phyloP scores from a whole-genome alignment of 106 monocot genomes.

The Allium cepa region DNA sequence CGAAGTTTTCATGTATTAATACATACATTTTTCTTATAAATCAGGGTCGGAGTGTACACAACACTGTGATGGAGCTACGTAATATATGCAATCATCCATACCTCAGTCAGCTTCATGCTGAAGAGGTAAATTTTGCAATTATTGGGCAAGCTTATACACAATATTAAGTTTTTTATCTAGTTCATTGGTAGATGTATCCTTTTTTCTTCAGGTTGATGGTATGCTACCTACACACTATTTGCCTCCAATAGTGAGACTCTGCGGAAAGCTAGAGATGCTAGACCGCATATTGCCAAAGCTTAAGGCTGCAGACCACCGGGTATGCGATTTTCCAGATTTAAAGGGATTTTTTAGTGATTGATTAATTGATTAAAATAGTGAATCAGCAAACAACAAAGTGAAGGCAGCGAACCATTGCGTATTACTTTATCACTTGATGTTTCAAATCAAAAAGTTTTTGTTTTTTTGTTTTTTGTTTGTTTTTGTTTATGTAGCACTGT shows the following conservation, averaged over 20 bases:
- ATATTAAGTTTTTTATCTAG: no score
- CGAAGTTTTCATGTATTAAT: neutral
- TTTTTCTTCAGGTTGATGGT: constrained; percentile 54
- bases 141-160: no score
- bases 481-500: no score
- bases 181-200: neutral
- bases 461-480: no score
- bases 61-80: constrained; percentile 96
- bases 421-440: no score
- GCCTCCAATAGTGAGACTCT: constrained; percentile 83
- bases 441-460: no score
- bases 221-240: constrained; percentile 84
- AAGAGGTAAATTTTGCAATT: constrained; percentile 38
- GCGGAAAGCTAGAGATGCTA: constrained; percentile 98
- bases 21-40: neutral
- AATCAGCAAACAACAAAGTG: no score
- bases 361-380: no score
- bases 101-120: constrained; percentile 89
- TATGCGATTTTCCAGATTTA: constrained; percentile 8
- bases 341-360: no score
- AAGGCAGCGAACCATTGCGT: no score
- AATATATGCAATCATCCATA: constrained; percentile 99
- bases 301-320: constrained; percentile 96
- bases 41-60: constrained; percentile 90
- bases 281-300: constrained; percentile 93